phyloP scores from a whole-genome alignment of 805 yeast genomes.

The Wickerhamomyces bisporus region DNA sequence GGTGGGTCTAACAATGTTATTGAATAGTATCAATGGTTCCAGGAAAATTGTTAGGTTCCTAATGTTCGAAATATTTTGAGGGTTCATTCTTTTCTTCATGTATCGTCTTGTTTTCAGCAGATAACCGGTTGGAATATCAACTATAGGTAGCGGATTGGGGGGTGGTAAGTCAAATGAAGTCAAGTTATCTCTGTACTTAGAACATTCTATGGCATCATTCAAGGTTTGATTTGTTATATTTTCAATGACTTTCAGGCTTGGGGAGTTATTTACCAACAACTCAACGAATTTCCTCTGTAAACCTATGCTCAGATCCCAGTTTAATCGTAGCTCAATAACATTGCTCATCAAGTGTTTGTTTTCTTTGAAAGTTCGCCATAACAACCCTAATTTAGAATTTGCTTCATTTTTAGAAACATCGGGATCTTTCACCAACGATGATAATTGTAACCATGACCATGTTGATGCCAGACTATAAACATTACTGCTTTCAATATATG shows the following conservation, averaged over 20 bases:
- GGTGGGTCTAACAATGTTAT: slow-evolving; percentile 21
- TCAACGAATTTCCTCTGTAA: slow-evolving; percentile 28
- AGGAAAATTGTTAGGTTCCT: slow-evolving; percentile 29
- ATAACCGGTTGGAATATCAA: slow-evolving; percentile 24
- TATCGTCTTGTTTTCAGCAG: slow-evolving; percentile 26
- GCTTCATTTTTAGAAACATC: slow-evolving; percentile 25
- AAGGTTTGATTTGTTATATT: slow-evolving; percentile 36
- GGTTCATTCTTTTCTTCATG: slow-evolving; percentile 21
- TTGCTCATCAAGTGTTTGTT: slow-evolving; percentile 19
- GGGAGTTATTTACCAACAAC: slow-evolving; percentile 24
- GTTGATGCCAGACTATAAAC: slow-evolving; percentile 32
- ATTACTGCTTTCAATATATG: slow-evolving; percentile 32
- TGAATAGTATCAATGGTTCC: slow-evolving; percentile 34
- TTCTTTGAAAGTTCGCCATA: slow-evolving; percentile 24
- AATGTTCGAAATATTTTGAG: slow-evolving; percentile 18
- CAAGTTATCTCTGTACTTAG: slow-evolving; percentile 19
- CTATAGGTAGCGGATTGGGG: slow-evolving; percentile 31
- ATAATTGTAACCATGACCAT: slow-evolving; percentile 30
- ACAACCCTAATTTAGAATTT: slow-evolving; percentile 22
- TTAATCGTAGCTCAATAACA: slow-evolving; percentile 34
- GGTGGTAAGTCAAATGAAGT: slow-evolving; percentile 25
- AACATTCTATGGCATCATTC: slow-evolving; percentile 29
- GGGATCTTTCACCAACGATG: neutral
- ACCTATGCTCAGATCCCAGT: slow-evolving; percentile 35
- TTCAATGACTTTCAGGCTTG: slow-evolving; percentile 30